Evolutionary conservation across 1,284 basidiomycete genomes (phyloP).

Genomic region (Sparassis latifolia): DNA sequence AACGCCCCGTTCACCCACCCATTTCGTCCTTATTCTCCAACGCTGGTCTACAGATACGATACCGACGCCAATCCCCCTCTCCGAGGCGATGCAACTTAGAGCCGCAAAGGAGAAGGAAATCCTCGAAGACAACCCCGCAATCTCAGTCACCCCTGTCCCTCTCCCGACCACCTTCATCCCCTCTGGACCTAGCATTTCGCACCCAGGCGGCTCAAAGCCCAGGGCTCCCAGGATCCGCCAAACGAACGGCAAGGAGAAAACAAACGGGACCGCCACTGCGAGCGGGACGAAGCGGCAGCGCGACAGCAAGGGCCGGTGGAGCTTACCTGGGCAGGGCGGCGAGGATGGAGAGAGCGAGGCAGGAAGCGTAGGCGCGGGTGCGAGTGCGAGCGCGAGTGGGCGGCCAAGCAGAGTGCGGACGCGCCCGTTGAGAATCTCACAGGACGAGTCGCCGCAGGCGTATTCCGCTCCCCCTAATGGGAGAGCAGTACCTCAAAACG

Average conservation of each 20-base stretch:
- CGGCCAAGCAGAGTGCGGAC: conserved; percentile 11
- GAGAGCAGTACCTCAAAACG: conserved; percentile 1
- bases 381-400: conserved; percentile 14
- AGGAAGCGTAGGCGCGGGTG: conserved; percentile 7
- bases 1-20: conserved; percentile 9
- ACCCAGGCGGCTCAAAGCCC: conserved; percentile 7
- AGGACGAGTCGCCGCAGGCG: conserved; percentile 11
- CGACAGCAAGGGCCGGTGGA: conserved; percentile 17
- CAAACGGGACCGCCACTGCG: conserved; percentile 7
- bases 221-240: conserved; percentile 4
- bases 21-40: not conserved
- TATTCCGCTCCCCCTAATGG: conserved; percentile 3
- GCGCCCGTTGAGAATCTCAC: conserved; percentile 11
- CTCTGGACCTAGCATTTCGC: not conserved
- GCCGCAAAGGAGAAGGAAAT: conserved; percentile 51
- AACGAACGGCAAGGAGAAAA: conserved; percentile 12
- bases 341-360: conserved; percentile 4
- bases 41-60: conserved; percentile 47
- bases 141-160: conserved; percentile 27
- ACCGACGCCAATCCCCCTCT: conserved; percentile 52
- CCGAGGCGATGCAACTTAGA: conserved; percentile 50
- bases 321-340: conserved; percentile 9
- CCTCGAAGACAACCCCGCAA: conserved; percentile 53
- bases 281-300: conserved; percentile 11
- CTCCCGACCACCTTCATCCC: not conserved